phyloP scores from a whole-genome alignment of 225 moss, liverwort and hornwort genomes.

The Climacium dendroides region DNA sequence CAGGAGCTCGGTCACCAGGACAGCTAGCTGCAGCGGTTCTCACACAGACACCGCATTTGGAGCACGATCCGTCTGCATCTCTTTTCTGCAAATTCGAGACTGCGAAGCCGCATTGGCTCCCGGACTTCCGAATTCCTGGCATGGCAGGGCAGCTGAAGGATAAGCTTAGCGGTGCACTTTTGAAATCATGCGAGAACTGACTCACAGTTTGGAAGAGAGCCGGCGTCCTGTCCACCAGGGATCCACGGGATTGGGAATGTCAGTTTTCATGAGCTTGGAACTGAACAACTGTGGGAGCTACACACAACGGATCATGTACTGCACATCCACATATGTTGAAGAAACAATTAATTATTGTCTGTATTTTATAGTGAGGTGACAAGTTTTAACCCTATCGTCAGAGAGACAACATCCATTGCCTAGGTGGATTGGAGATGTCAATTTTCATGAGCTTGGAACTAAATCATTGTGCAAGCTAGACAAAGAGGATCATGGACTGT shows the following conservation, averaged over 20 bases:
- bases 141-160: not conserved
- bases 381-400: no score
- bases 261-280: not conserved
- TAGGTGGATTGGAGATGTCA: no score
- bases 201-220: not conserved
- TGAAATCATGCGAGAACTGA: not conserved
- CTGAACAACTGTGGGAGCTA: no score
- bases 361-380: no score
- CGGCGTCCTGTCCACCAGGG: not conserved
- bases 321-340: no score
- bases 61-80: not conserved
- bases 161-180: not conserved
- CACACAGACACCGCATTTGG: not conserved
- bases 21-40: not conserved
- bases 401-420: no score
- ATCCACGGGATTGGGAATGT: no score
- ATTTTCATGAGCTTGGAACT: no score
- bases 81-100: not conserved
- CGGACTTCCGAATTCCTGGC: not conserved
- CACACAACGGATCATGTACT: no score
- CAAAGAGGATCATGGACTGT: no score
- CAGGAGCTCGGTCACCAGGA: not conserved
- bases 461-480: no score
- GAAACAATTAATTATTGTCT: no score
- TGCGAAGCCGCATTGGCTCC: not conserved